Evolutionary conservation across 805 yeast species (phyloP), one percentile per base, ranked within the genome.

Genomic region (Cyberlindnera mrakii): DNA sequence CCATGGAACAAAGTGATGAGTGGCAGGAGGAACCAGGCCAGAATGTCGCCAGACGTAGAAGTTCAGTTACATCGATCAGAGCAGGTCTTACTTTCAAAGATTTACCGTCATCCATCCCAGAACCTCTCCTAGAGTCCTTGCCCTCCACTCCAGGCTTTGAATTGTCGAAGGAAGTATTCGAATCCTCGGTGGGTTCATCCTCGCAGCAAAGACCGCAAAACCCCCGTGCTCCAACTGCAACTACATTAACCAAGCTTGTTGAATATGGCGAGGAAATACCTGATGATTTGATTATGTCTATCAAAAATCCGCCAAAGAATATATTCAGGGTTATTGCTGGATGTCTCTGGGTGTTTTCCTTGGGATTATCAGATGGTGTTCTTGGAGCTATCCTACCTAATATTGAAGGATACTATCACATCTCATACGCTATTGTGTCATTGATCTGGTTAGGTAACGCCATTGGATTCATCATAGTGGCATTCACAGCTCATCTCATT

Each of bases 321-420:
- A 35, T 45, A 15, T 67, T 67, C 63, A 58, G 82, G 43, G 57
- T 75, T 5, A 41, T 65, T 10, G 61, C 75, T 9, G 54, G 66
- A 11, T 59, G 72, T 29, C 5, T 58, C 5, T 75, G 77, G 74
- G 56, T 60, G 9, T 58, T 71, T 34, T 49, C 65, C 2, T 49
- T 56, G 10, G 82, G 82, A 1, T 57, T 74, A 49, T 54, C 70
- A 23, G 85, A 79, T 53, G 79, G 79, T 44, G 75, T 78, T 13
- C 74, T 80, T 1, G 85, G 84, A 45, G 80, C 82, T 0, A 57
- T 79, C n/a, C 58, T 79, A 40, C 82, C 81, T 6, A 60, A 64
- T 35, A 73, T 79, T 33, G 83, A 79, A 49, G 54, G 43, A 5
- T 66, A 70, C 53, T 79, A 77, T 53, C 41, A 53, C 30, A 65